Evolutionary conservation across 2,329 filamentous ascomycete genomes (phyloP).

Genomic region (Neurospora crassa): DNA sequence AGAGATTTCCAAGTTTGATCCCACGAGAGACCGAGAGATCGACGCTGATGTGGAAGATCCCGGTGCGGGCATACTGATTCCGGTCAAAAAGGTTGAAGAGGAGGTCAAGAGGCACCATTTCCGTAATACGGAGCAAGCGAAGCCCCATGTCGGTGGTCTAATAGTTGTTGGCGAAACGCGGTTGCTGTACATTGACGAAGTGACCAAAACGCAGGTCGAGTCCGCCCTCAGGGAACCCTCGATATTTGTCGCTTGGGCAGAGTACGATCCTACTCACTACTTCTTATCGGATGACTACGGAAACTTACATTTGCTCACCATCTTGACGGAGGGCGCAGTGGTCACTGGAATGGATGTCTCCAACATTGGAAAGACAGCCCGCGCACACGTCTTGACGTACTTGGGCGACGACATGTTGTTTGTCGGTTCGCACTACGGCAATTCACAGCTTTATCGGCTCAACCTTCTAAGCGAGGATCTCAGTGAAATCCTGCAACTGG

Average conservation of each 20-base stretch:
- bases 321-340: constrained; percentile 55
- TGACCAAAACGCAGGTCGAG: constrained; percentile 57
- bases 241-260: constrained; percentile 87
- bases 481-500: constrained; percentile 42
- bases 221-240: constrained; percentile 61
- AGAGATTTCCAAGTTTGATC: constrained; percentile 44
- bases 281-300: constrained; percentile 92
- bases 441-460: constrained; percentile 73
- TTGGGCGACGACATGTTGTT: constrained; percentile 66
- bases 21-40: constrained; percentile 44
- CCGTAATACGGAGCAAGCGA: constrained; percentile 41
- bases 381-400: constrained; percentile 71
- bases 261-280: constrained; percentile 71
- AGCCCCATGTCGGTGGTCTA: constrained; percentile 57
- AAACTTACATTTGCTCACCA: constrained; percentile 71
- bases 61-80: constrained; percentile 52
- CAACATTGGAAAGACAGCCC: constrained; percentile 55
- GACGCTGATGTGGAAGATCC: constrained; percentile 43
- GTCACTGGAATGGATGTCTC: constrained; percentile 66
- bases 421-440: constrained; percentile 84
- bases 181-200: constrained; percentile 76
- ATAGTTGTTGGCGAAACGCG: constrained; percentile 72
- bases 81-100: constrained; percentile 44
- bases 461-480: constrained; percentile 35
- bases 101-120: constrained; percentile 52